Percentiles rank a stretch among this genome's conserved stretches.
Evolutionary conservation across 768 basidiomycete species (phyloP).

Genomic region (Termitomyces sp.): DNA sequence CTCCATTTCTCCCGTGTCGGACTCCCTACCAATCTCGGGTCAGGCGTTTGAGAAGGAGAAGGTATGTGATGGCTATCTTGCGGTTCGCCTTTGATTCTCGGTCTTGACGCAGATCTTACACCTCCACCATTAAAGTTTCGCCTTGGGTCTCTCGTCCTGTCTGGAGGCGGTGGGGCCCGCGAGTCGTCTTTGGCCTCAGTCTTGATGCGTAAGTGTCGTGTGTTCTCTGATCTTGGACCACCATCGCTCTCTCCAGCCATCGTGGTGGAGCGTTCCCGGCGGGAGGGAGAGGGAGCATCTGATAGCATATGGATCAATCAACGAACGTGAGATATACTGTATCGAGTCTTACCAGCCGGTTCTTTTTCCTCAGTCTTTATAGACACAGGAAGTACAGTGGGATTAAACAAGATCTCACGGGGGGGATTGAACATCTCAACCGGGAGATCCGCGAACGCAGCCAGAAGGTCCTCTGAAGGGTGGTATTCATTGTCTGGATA

Average conservation of each 20-base stretch:
- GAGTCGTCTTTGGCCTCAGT: neutral
- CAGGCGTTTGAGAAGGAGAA: neutral
- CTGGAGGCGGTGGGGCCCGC: neutral
- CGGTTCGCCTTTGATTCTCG: neutral
- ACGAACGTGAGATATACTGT: neutral
- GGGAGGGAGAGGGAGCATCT: neutral
- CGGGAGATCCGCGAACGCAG: neutral
- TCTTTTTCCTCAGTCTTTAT: neutral
- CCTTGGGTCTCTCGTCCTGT: neutral
- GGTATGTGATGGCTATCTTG: neutral
- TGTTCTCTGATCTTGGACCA: neutral
- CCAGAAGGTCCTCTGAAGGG: neutral
- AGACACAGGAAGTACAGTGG: neutral
- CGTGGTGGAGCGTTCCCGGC: neutral
- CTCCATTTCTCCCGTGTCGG: neutral
- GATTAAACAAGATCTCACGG: no score
- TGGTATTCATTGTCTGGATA: neutral
- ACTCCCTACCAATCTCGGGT: neutral
- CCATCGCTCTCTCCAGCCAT: neutral
- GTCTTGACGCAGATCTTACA: neutral
- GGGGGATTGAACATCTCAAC: neutral
- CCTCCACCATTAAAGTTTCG: neutral
- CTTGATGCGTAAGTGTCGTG: neutral
- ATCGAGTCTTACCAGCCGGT: neutral
- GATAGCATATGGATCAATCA: neutral